Conservation (phyloP, 495 filamentous ascomycete species). For the Thermothielavioides terrestris region DNA sequence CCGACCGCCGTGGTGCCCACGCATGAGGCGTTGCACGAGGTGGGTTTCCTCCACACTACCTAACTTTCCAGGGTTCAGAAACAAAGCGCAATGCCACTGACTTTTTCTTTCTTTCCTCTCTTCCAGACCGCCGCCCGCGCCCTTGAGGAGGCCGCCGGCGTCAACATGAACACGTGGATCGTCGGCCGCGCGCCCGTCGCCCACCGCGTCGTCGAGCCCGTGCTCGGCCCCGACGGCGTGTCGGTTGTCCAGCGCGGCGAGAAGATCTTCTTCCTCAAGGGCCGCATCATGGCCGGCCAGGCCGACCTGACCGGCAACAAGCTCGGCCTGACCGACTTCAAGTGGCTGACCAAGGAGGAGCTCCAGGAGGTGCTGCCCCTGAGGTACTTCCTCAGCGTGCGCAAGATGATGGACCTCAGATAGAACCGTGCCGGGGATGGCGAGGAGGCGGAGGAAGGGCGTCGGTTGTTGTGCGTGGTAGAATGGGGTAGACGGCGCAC, state of each 20-base stretch:
- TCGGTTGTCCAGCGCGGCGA: constrained; percentile 43
- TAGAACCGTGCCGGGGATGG: background rate
- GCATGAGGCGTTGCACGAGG: constrained; percentile 71
- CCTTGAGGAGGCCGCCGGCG: constrained; percentile 64
- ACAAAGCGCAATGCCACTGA: too few species aligned
- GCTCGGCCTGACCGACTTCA: constrained; percentile 69
- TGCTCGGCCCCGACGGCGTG: constrained; percentile 26
- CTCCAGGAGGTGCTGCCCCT: constrained; percentile 51
- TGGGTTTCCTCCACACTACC: constrained; percentile 35
- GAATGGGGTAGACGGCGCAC: too few species aligned
- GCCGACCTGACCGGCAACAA: constrained; percentile 66
- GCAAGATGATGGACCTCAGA: constrained; percentile 68
- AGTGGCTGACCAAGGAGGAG: constrained; percentile 90
- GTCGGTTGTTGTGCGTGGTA: too few species aligned
- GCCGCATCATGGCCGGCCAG: constrained; percentile 92
- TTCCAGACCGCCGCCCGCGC: constrained; percentile 70
- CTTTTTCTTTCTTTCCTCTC: background rate
- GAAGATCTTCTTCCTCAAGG: constrained; percentile 94
- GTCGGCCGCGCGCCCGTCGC: constrained; percentile 86
- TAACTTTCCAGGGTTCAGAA: too few species aligned
- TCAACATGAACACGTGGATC: constrained; percentile 99
- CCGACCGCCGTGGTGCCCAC: constrained; percentile 56
- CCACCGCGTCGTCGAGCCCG: constrained; percentile 52
- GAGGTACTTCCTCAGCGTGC: constrained; percentile 63
- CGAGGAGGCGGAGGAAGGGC: background rate